Evolutionary conservation across 345 rosid genomes (phyloP).

Genomic region (Trapa bicornis): DNA sequence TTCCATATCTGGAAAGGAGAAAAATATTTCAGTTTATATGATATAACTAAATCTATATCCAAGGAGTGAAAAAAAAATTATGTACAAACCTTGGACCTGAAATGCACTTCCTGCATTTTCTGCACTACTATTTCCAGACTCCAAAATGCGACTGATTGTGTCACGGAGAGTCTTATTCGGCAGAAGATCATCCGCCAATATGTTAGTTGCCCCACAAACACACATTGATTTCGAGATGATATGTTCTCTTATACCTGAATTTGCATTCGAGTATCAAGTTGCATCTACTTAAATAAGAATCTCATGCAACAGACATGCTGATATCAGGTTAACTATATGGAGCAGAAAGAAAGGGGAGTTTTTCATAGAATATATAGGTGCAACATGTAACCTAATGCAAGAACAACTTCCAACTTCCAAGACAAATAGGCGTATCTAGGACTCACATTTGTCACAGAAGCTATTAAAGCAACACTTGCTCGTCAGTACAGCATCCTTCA

Average conservation of each 20-base stretch:
- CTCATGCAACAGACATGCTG: not conserved
- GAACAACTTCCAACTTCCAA: not conserved
- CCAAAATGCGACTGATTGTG: conserved; percentile 83
- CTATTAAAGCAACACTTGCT: conserved; percentile 90
- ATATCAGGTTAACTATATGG: not conserved
- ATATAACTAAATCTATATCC: not conserved
- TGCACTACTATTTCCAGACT: conserved; percentile 77
- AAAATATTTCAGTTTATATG: conserved; percentile 6
- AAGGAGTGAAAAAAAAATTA: not conserved
- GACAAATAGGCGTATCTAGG: not conserved
- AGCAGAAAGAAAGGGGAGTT: too few species aligned
- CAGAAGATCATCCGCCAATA: conserved; percentile 92
- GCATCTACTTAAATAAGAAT: not conserved
- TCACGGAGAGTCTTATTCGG: conserved; percentile 94
- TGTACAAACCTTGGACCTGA: conserved; percentile 73
- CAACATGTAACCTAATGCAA: not conserved
- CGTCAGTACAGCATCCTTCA: conserved; percentile 88
- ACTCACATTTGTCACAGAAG: conserved; percentile 77
- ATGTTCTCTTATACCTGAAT: conserved; percentile 73
- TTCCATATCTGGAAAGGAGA: conserved; percentile 48
- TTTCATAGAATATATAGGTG: not conserved
- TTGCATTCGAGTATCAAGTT: conserved; percentile 5
- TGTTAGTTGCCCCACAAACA: conserved; percentile 70
- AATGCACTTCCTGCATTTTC: conserved; percentile 71
- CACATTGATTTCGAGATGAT: conserved; percentile 69